Percentiles rank a stretch among this genome's conserved stretches.
phyloP scores from a whole-genome alignment of 2,329 filamentous ascomycete genomes.

The Sporothrix luriei region DNA sequence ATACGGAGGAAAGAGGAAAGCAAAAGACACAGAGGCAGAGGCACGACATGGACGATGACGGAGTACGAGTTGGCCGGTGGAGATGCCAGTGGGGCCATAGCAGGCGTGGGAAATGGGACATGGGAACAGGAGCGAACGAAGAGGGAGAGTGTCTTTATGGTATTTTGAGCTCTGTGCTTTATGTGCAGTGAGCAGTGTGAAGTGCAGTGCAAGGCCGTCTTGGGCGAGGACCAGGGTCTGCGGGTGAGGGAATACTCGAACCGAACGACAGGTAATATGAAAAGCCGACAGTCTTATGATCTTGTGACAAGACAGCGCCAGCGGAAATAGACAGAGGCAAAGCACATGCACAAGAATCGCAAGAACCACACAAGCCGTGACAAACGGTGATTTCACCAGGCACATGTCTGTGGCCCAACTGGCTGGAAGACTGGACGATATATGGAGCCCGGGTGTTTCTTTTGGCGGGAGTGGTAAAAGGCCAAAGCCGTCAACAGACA shows the following conservation, averaged over 20 bases:
- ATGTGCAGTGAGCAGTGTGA: no score
- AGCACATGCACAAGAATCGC: not conserved
- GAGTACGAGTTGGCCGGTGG: conserved; percentile 5
- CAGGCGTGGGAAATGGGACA: conserved; percentile 15
- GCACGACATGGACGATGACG: not conserved
- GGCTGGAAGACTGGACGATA: not conserved
- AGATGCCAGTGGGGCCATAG: conserved; percentile 30
- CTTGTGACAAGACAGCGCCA: not conserved
- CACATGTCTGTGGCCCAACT: not conserved
- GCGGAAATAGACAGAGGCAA: no score
- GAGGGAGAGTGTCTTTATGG: no score
- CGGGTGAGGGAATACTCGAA: not conserved
- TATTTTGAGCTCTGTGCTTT: no score
- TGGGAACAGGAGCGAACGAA: not conserved
- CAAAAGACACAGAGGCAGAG: not conserved
- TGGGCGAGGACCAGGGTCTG: no score
- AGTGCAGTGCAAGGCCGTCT: no score
- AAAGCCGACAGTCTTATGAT: not conserved
- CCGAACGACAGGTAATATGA: not conserved
- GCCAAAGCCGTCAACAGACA: not conserved
- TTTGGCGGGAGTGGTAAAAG: conserved; percentile 19
- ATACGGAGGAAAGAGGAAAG: not conserved
- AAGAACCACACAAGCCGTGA: not conserved
- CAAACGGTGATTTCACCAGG: not conserved
- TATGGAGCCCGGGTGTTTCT: conserved; percentile 1